Conservation (phyloP, 2,329 filamentous ascomycete species). For the Pseudovirgaria hyperparasitica region DNA sequence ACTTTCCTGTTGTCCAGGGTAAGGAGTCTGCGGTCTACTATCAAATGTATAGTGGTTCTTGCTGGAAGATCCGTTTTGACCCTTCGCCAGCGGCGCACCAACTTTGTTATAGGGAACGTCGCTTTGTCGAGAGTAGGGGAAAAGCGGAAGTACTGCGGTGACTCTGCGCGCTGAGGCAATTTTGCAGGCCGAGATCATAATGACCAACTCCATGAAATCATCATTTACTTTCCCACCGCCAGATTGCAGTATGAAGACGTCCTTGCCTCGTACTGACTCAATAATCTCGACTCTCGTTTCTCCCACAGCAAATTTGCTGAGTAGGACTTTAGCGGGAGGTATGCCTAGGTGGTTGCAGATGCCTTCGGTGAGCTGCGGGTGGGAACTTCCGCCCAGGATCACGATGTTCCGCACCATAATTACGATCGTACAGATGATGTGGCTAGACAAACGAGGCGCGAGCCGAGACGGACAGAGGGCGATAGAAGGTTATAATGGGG, state of each 20-base stretch:
- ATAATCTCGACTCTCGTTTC: slow-evolving; percentile 92
- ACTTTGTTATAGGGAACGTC: slow-evolving; percentile 95
- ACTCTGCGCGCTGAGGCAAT: slow-evolving; percentile 84
- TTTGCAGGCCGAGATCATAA: slow-evolving; percentile 98
- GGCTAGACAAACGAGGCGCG: no score
- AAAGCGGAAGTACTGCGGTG: slow-evolving; percentile 86
- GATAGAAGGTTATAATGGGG: no score
- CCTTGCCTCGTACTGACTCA: slow-evolving; percentile 93
- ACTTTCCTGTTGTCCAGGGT: slow-evolving; percentile 56
- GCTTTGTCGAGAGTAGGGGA: slow-evolving; percentile 92
- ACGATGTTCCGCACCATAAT: slow-evolving; percentile 89
- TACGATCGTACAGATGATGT: slow-evolving; percentile 1
- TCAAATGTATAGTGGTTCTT: slow-evolving; percentile 68
- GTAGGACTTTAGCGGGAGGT: slow-evolving; percentile 68
- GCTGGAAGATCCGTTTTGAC: slow-evolving; percentile 29
- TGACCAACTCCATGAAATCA: slow-evolving; percentile 89
- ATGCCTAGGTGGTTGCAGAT: slow-evolving; percentile 85
- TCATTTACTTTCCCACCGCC: slow-evolving; percentile 91
- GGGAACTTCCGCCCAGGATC: slow-evolving; percentile 83
- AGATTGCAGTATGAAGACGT: slow-evolving; percentile 97
- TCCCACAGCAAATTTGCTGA: slow-evolving; percentile 87
- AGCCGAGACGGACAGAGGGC: no score
- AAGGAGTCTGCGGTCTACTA: slow-evolving; percentile 77
- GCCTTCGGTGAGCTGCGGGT: slow-evolving; percentile 73
- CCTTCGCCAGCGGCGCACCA: slow-evolving; percentile 73